Base-by-base conservation (phyloP, 2,329 filamentous ascomycete species). In the Claviceps pazoutovae region DNA sequence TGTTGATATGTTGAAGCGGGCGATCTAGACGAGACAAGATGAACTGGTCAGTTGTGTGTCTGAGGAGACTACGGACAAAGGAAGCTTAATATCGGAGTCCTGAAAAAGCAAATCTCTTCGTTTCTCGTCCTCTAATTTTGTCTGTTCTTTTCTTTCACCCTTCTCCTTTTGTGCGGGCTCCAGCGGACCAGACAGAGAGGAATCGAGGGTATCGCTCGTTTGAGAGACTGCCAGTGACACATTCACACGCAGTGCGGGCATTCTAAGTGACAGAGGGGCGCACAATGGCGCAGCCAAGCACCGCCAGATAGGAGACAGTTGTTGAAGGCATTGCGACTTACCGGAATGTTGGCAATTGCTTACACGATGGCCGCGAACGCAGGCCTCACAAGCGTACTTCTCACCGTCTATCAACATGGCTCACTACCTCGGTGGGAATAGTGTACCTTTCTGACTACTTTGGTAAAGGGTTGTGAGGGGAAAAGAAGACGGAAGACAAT, bases 361-460 rank as follows among this genome's bases (percentile, higher is more conserved):
- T 67, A 98, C 93, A 67, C 93, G 88, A 75, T 98, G 93, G 66
- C 93, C 93, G 71, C 93, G 86, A 68, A 98, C 89, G 74, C 93
- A 98, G 73, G 90, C 90, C 74, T 95, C 88, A 77, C 91, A 97
- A 71, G 91, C 91, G 75, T 82, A 97, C 76, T 97, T 97, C 75
- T 95, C 88, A 70, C 91, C 91, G 77, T 95, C 83, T 69, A 90
- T 86, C 68, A 90, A 77, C 86, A 90, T 90, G 56, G 62, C 46
- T 53, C 41, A 26, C 48, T 51, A 19, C 23, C 50, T 19, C 30
- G 23, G 43, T 34, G 26, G 43, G 13, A 38, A 43, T 21, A 17
- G 34, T 38, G 23, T 30, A 17, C 17, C 34, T 34, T 4, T 47
- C 9, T 46, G 45, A 23, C 26, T 26, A 30, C 41, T 43, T 46